Evolutionary conservation across 176 grass and related monocot genomes (phyloP).

Genomic region (Zoysia pacifica): DNA sequence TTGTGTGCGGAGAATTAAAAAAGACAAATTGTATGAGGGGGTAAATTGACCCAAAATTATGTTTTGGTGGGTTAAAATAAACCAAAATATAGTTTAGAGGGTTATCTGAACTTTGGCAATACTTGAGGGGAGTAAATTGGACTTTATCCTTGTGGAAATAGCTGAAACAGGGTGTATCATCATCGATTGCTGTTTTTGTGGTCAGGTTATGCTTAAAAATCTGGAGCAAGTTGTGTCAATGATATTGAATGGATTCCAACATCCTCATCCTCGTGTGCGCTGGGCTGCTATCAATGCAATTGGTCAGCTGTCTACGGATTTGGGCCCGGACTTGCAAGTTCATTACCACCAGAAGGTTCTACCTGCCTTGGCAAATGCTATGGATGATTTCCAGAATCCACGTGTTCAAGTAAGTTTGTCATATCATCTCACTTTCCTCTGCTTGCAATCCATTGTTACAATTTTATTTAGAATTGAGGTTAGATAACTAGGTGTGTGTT

Average conservation of each 20-base stretch:
- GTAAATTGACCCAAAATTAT: too few species aligned
- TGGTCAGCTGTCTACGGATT: constrained; percentile 92
- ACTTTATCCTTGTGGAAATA: background rate
- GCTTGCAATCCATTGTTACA: background rate
- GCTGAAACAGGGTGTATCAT: constrained; percentile 21
- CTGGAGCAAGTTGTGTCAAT: constrained; percentile 91
- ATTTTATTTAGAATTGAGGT: constrained; percentile 3
- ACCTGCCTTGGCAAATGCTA: constrained; percentile 83
- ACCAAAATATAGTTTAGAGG: too few species aligned
- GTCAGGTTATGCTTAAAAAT: constrained; percentile 94
- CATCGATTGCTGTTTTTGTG: constrained; percentile 26
- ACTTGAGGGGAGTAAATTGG: too few species aligned
- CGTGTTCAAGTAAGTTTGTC: constrained; percentile 72
- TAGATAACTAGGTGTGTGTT: background rate
- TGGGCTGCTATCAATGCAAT: constrained; percentile 98
- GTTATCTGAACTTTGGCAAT: too few species aligned
- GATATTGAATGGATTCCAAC: constrained; percentile 85
- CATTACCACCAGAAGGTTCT: constrained; percentile 89
- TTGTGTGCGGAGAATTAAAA: too few species aligned
- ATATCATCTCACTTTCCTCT: constrained; percentile 7
- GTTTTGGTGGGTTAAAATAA: too few species aligned
- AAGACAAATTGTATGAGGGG: too few species aligned
- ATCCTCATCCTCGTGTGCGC: constrained; percentile 83
- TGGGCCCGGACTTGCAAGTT: constrained; percentile 92
- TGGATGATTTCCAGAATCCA: constrained; percentile 99